Evolutionary conservation across 257 asterid species (phyloP).

Genomic region (Gentiana macrophylla): DNA sequence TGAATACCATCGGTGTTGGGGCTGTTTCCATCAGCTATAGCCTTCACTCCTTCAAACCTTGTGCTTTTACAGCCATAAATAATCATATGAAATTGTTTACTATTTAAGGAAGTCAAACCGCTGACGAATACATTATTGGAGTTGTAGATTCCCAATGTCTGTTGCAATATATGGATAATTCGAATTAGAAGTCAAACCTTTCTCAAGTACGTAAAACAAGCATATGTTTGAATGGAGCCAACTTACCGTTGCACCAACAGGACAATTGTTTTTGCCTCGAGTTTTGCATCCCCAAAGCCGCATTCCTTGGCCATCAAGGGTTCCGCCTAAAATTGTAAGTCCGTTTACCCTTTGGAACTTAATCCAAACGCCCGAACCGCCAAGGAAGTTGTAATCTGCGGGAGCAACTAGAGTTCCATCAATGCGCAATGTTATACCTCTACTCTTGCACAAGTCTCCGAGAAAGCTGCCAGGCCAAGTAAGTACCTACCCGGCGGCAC

Average conservation of each 20-base stretch:
- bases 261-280: constrained; percentile 12
- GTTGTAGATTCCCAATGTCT: constrained; percentile 9
- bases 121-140: constrained; percentile 6
- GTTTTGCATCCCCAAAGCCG: constrained; percentile 14
- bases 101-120: constrained; percentile 7
- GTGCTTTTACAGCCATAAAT: constrained; percentile 9
- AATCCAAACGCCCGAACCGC: constrained; percentile 9
- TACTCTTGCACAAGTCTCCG: constrained; percentile 6
- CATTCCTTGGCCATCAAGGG: constrained; percentile 17
- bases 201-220: too few relatives aligned
- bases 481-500: constrained; percentile 43
- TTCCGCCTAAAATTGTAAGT: constrained; percentile 11
- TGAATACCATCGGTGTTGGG: constrained; percentile 13
- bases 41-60: background rate
- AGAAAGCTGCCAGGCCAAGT: constrained; percentile 5
- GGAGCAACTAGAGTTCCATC: constrained; percentile 20
- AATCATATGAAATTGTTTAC: constrained; percentile 7
- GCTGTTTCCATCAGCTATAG: constrained; percentile 3
- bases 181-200: too few relatives aligned
- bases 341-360: constrained; percentile 10
- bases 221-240: too few relatives aligned
- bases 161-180: background rate
- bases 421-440: constrained; percentile 3
- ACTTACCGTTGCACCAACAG: constrained; percentile 15
- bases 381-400: constrained; percentile 11